Conservation (phyloP, 2,329 filamentous ascomycete genomes). For the Calonectria multiphialidica region DNA sequence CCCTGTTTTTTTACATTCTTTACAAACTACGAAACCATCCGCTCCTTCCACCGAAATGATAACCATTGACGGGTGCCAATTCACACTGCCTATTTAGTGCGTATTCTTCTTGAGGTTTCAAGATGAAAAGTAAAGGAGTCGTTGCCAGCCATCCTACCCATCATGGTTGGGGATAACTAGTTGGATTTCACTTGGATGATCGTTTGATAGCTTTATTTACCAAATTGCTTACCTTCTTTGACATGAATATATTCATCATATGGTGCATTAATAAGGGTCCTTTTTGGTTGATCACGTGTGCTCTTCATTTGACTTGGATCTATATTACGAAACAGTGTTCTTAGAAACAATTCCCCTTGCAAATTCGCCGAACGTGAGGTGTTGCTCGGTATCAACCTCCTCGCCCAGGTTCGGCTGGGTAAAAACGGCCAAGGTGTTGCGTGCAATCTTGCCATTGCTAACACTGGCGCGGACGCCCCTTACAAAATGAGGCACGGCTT, state of each 20-base stretch:
- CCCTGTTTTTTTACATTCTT: not conserved
- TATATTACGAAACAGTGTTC: conserved; percentile 63
- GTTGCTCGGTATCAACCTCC: conserved; percentile 76
- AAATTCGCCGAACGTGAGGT: conserved; percentile 81
- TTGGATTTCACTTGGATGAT: not conserved
- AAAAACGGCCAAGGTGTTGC: conserved; percentile 95
- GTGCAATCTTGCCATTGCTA: conserved; percentile 68
- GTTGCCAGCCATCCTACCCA: no score
- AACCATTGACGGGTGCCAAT: not conserved
- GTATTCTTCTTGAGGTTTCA: not conserved
- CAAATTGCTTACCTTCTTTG: not conserved
- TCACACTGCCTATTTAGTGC: not conserved
- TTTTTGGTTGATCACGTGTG: not conserved
- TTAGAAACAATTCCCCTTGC: conserved; percentile 72
- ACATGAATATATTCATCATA: not conserved
- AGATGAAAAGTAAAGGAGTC: not conserved
- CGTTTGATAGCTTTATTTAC: not conserved
- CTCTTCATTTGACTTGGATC: not conserved
- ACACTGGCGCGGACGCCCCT: conserved; percentile 74
- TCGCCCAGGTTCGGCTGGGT: conserved; percentile 95
- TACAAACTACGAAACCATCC: not conserved
- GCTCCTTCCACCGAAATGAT: not conserved
- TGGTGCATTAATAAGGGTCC: not conserved
- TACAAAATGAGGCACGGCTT: conserved; percentile 96
- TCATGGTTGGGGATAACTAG: not conserved